Evolutionary conservation across 371 early-diverging fungal genomes (phyloP).

Genomic region (Actinomortierella ambigua): DNA sequence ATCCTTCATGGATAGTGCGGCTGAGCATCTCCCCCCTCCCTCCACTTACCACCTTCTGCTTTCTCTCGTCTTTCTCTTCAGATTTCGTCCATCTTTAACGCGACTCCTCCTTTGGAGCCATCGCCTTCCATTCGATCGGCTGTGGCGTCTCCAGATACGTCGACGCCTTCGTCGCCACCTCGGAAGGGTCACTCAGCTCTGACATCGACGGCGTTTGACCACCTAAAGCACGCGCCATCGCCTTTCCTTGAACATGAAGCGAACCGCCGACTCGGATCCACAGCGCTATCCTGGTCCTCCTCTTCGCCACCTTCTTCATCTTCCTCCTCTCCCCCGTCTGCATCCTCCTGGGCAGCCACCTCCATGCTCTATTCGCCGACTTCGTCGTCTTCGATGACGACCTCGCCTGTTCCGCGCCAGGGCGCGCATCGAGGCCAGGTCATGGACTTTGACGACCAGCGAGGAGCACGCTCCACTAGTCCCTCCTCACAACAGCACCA

Average conservation of each 20-base stretch:
- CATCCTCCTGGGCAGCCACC: not conserved
- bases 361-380: not conserved
- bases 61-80: no score
- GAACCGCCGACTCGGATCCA: slow-evolving; percentile 1
- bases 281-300: not conserved
- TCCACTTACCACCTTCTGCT: no score
- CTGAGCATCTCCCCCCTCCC: no score
- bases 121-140: no score
- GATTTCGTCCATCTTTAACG: no score
- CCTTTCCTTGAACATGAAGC: not conserved
- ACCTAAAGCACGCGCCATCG: slow-evolving; percentile 21
- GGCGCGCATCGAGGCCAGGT: not conserved
- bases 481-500: not conserved
- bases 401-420: not conserved
- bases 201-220: slow-evolving; percentile 22
- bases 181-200: slow-evolving; percentile 23
- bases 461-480: slow-evolving; percentile 3
- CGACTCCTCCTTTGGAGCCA: no score
- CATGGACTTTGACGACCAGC: slow-evolving; percentile 6
- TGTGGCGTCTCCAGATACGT: no score
- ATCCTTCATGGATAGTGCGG: no score
- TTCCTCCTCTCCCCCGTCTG: not conserved
- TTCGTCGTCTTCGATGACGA: not conserved
- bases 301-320: no score
- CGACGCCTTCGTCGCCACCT: no score